Conservation (phyloP, 805 yeast genomes). For the Candida manassasensis region DNA sequence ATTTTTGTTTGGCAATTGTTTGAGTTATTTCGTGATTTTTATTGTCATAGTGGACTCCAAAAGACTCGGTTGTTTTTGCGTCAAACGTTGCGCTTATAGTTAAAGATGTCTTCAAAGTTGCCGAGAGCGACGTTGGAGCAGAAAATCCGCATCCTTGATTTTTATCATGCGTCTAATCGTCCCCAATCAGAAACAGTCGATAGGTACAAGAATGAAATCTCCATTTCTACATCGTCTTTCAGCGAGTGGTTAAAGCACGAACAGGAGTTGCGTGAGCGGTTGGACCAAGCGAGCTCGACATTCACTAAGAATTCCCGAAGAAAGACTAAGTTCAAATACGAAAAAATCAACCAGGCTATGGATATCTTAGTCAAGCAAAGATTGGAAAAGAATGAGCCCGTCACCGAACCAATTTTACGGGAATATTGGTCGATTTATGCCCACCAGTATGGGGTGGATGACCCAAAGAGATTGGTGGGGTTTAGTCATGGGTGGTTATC, state of each 20-base stretch:
- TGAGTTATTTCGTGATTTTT: too few relatives aligned
- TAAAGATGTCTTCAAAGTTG: constrained; percentile 11
- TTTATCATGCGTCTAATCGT: constrained; percentile 41
- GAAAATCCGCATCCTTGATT: constrained; percentile 51
- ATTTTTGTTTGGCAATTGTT: too few relatives aligned
- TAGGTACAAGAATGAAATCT: constrained; percentile 42
- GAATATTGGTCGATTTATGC: constrained; percentile 56
- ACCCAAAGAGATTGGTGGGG: constrained; percentile 50
- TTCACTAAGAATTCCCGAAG: constrained; percentile 36
- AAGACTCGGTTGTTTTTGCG: too few relatives aligned
- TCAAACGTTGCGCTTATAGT: too few relatives aligned
- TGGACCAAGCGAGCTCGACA: constrained; percentile 29
- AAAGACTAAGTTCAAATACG: constrained; percentile 51
- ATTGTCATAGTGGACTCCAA: too few relatives aligned
- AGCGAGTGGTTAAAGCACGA: constrained; percentile 61
- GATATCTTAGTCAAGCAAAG: constrained; percentile 46
- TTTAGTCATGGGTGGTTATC: constrained; percentile 63
- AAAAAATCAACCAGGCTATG: constrained; percentile 56
- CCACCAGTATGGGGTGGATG: constrained; percentile 51
- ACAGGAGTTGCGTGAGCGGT: constrained; percentile 43
- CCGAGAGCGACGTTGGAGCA: constrained; percentile 59
- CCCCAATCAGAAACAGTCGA: constrained; percentile 60
- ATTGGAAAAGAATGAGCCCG: constrained; percentile 39
- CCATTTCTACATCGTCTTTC: constrained; percentile 57
- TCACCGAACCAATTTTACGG: constrained; percentile 51